Evolutionary conservation across 768 basidiomycete genomes (phyloP).

Genomic region (Boletus vermiculosoides): DNA sequence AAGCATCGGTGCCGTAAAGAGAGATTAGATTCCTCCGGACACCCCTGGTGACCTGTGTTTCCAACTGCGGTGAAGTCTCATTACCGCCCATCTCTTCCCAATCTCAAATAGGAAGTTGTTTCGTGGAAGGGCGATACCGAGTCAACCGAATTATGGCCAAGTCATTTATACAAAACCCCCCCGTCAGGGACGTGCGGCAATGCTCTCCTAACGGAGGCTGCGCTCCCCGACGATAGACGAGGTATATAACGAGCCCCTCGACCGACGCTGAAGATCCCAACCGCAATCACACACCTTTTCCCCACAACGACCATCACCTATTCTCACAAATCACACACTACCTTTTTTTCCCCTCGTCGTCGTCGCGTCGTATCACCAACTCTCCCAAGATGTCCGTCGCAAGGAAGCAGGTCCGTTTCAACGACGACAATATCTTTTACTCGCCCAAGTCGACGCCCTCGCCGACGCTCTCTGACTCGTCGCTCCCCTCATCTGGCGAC

Average conservation of each 20-base stretch:
- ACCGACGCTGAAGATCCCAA: neutral
- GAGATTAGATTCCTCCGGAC: conserved; percentile 13
- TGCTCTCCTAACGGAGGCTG: conserved; percentile 28
- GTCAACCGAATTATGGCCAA: conserved; percentile 13
- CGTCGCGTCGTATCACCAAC: conserved; percentile 7
- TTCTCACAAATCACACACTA: conserved; percentile 20
- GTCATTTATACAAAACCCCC: conserved; percentile 7
- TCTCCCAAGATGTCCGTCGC: conserved; percentile 19
- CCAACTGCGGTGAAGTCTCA: neutral
- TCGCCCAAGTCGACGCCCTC: conserved; percentile 28
- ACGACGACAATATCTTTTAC: conserved; percentile 34
- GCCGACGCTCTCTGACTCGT: conserved; percentile 29
- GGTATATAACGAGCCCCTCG: conserved; percentile 17
- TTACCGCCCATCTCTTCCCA: neutral
- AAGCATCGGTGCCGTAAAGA: conserved; percentile 6
- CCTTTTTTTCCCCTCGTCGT: conserved; percentile 12
- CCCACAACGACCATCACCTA: conserved; percentile 11
- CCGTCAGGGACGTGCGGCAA: conserved; percentile 24
- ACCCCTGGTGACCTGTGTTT: conserved; percentile 11
- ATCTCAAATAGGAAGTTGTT: conserved; percentile 18
- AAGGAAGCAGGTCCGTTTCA: conserved; percentile 33
- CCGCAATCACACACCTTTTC: conserved; percentile 2
- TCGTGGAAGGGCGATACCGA: conserved; percentile 21
- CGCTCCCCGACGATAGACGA: conserved; percentile 21
- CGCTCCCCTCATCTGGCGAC: conserved; percentile 30